A percentile compares a stretch with the other conserved stretches of the same genome.
phyloP scores from a whole-genome alignment of 805 yeast genomes.

The Phaffomyces opuntiae region DNA sequence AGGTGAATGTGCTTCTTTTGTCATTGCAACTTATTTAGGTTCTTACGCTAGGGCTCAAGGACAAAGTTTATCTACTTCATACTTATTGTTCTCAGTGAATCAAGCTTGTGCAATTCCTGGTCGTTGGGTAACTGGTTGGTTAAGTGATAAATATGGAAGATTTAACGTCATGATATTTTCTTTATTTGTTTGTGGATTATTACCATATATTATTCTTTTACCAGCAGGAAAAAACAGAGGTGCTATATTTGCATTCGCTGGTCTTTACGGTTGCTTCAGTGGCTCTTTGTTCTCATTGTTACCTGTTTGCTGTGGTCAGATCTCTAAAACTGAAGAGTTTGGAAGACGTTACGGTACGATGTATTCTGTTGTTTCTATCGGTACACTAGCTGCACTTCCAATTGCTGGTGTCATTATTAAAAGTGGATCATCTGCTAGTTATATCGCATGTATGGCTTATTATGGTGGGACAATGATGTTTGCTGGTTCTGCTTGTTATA shows the following conservation, averaged over 20 bases:
- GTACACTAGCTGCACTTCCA: conserved; percentile 43
- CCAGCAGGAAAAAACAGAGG: neutral
- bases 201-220: neutral
- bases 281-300: conserved; percentile 48
- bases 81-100: conserved; percentile 38
- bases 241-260: conserved; percentile 34
- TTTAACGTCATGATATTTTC: conserved; percentile 29
- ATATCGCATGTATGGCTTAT: conserved; percentile 29
- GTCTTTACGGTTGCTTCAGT: conserved; percentile 44
- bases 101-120: conserved; percentile 37
- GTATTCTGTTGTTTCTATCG: conserved; percentile 52
- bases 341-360: conserved; percentile 51
- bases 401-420: conserved; percentile 44
- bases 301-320: conserved; percentile 54
- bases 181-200: neutral
- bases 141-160: conserved; percentile 42
- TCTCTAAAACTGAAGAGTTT: conserved; percentile 44
- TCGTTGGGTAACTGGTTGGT: conserved; percentile 35
- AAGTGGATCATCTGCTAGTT: conserved; percentile 26
- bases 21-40: conserved; percentile 41
- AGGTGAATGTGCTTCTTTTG: conserved; percentile 39
- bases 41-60: conserved; percentile 45
- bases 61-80: conserved; percentile 30
- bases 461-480: conserved; percentile 29
- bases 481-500: conserved; percentile 33